Evolutionary conservation across 2,329 filamentous ascomycete species (phyloP), one percentile per base, ranked within the genome.

Genomic region (Volutella citrinella): DNA sequence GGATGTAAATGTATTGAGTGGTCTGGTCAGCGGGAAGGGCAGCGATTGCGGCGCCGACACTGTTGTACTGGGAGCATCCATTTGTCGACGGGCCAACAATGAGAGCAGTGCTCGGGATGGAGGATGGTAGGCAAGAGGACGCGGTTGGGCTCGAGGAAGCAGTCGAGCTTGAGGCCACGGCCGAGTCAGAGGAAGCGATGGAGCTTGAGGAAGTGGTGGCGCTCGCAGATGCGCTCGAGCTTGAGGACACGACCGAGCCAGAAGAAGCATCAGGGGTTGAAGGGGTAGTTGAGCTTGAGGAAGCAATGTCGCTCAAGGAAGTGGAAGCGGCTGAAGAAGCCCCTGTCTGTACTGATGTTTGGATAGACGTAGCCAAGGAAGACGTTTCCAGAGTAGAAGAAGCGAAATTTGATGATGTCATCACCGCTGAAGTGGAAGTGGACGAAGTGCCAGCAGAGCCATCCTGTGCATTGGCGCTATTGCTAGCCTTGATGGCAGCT

Each of bases 1-100:
- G 55, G 20, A 72, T 54, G 10, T 64, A 61, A 4, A 72, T 61
- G 7, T 67, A 67, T 10, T 68, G 58, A 4, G 64, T 54, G 4
- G 52, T 59, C 21, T 25, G 49, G 23, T 45, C 55, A 3, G 55
- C 48, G 4, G 71, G 48, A 4, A 52, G 39, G 7, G 36, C 43
- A 2, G 48, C 39, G 0, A 48, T 55, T 7, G 67, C 68, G 12
- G 61, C 55, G 17, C 58, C 60, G 41, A 72, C 65, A 11, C 56
- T 64, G 11, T 64, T 65, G 32, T 64, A 70, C 19, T 66, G 60
- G 9, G 61, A 65, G 10, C 57, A 63, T 13, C 60, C 57, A 38
- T 51, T 49, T 22, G 65, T 61, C 1, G 56, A 42, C 2, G 66
- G 48, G 0, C 48, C 65, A 16, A 72, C 68, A 1, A 66, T 66